Evolutionary conservation across 2,329 filamentous ascomycete species (phyloP).

Genomic region (Graphium sp.): DNA sequence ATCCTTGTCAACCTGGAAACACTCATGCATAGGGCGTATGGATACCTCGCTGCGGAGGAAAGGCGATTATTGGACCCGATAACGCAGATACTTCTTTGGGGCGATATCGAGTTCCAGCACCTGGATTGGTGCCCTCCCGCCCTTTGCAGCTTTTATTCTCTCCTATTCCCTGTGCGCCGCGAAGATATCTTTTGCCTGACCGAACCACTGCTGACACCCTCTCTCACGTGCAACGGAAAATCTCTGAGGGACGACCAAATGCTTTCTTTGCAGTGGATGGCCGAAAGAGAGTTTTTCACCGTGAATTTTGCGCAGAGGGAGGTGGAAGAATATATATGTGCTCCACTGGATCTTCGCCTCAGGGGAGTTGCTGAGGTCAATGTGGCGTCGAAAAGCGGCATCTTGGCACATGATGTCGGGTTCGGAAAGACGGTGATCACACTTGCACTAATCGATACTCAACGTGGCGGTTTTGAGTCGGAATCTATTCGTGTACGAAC

Average conservation of each 20-base stretch:
- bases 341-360: slow-evolving; percentile 15
- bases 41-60: too few species aligned
- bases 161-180: too few species aligned
- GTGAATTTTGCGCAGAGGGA: slow-evolving; percentile 17
- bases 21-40: slow-evolving; percentile 7
- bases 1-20: slow-evolving; percentile 5
- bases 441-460: slow-evolving; percentile 17
- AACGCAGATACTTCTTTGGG: too few species aligned
- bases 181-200: too few species aligned
- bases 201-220: too few species aligned
- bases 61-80: too few species aligned
- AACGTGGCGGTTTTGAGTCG: too few species aligned
- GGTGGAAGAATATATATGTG: slow-evolving; percentile 17
- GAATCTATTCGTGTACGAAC: too few species aligned
- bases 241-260: slow-evolving; percentile 9
- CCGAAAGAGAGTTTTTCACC: slow-evolving; percentile 8
- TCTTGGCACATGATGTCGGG: slow-evolving; percentile 24
- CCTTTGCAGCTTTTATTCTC: too few species aligned
- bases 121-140: slow-evolving; percentile 5
- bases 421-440: slow-evolving; percentile 25
- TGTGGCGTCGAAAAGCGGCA: slow-evolving; percentile 15
- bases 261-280: slow-evolving; percentile 11
- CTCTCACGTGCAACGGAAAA: too few species aligned
- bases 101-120: too few species aligned
- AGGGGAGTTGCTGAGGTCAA: slow-evolving; percentile 12